phyloP scores from a whole-genome alignment of 345 rosid species.

The Dipteronia sinensis region DNA sequence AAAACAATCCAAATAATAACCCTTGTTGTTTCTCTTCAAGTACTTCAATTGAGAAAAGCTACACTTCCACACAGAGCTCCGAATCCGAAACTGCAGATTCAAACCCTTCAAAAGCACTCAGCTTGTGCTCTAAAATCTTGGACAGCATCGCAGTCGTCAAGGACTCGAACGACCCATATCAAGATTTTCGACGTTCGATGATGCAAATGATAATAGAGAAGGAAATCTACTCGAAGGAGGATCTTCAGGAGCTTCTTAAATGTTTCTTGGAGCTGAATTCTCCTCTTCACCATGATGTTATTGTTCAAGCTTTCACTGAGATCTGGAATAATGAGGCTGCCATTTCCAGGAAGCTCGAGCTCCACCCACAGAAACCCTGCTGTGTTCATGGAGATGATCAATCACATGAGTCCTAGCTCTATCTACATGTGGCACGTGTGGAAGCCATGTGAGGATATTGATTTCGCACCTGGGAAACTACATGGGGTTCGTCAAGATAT shows the following conservation, averaged over 20 bases:
- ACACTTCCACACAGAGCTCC: constrained; percentile 13
- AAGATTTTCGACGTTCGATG: constrained; percentile 59
- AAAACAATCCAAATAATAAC: neutral
- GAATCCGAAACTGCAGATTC: constrained; percentile 28
- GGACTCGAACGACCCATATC: constrained; percentile 51
- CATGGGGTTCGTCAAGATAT: too few species aligned
- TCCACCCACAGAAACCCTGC: neutral
- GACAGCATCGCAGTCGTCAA: constrained; percentile 49
- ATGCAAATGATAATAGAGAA: constrained; percentile 56
- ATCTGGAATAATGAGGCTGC: constrained; percentile 38
- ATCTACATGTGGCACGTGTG: constrained; percentile 1
- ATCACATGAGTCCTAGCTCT: neutral
- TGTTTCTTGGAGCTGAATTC: constrained; percentile 57
- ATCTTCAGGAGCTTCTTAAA: constrained; percentile 53
- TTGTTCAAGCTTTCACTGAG: constrained; percentile 50
- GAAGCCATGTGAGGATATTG: neutral
- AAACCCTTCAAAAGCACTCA: constrained; percentile 7
- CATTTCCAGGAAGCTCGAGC: constrained; percentile 10
- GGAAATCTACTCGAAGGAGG: constrained; percentile 41
- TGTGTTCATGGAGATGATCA: constrained; percentile 14
- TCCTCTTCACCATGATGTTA: constrained; percentile 40
- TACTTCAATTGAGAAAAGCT: neutral
- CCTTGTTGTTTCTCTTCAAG: constrained; percentile 9
- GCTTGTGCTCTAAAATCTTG: constrained; percentile 36
- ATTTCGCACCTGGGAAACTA: constrained; percentile 1